These are phyloP conservation scores for Capsicum rhomboideum DNA, from an alignment of 257 asterid genomes.

Conservation along the genomic window DNA sequence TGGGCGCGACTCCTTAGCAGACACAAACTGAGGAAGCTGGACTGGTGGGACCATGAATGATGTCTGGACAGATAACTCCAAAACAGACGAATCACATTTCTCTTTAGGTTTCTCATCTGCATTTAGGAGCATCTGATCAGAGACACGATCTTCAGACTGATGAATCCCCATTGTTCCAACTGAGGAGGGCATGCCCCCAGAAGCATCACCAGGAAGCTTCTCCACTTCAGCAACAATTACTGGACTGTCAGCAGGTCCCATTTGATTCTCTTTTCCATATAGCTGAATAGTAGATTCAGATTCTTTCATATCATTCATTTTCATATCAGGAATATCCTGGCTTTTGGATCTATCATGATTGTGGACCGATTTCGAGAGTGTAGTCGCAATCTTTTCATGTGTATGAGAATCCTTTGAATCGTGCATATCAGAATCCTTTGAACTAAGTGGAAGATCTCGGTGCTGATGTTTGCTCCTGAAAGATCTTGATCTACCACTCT, in stretches of 20 bases:
- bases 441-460: slow-evolving; percentile 24
- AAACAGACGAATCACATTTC: slow-evolving; percentile 22
- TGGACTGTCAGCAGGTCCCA: slow-evolving; percentile 15
- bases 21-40: slow-evolving; percentile 25
- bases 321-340: slow-evolving; percentile 21
- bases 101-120: slow-evolving; percentile 27
- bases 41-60: slow-evolving; percentile 12
- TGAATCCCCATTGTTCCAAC: slow-evolving; percentile 9
- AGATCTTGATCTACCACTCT: slow-evolving; percentile 44
- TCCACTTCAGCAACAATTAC: slow-evolving; percentile 14
- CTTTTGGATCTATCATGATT: slow-evolving; percentile 26
- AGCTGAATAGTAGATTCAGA: slow-evolving; percentile 13
- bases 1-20: slow-evolving; percentile 19
- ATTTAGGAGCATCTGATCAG: slow-evolving; percentile 24
- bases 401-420: slow-evolving; percentile 23
- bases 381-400: slow-evolving; percentile 20
- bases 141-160: slow-evolving; percentile 24
- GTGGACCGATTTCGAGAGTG: slow-evolving; percentile 9
- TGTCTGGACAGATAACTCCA: slow-evolving; percentile 18
- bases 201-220: slow-evolving; percentile 26
- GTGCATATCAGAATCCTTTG: slow-evolving; percentile 25
- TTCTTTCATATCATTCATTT: slow-evolving; percentile 27
- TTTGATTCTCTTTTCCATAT: slow-evolving; percentile 19
- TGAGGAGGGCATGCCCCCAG: slow-evolving; percentile 13
- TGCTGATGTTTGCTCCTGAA: slow-evolving; percentile 37